Evolutionary conservation across 169 alveolate genomes (phyloP).

Genomic region (Plasmodium relictum): DNA sequence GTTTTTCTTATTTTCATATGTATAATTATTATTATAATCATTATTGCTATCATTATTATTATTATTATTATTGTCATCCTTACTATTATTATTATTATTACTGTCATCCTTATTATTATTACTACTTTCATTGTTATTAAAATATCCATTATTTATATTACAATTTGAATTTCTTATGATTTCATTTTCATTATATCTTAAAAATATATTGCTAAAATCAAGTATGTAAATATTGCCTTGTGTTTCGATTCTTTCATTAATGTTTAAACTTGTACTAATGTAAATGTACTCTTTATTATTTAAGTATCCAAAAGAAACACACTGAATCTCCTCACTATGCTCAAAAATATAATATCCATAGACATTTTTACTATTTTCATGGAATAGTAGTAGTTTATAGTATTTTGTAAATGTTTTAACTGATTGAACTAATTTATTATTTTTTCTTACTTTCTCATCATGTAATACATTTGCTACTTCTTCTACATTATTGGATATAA

Average conservation of each 20-base stretch:
- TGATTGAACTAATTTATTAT: conserved; percentile 18
- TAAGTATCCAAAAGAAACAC: conserved; percentile 40
- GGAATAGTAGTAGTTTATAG: conserved; percentile 28
- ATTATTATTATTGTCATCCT: neutral
- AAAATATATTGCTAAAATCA: conserved; percentile 29
- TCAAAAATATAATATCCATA: conserved; percentile 63
- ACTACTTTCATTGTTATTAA: neutral
- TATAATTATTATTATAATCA: neutral
- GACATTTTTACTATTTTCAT: conserved; percentile 25
- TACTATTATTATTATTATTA: neutral
- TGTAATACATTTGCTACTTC: neutral
- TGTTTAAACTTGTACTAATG: conserved; percentile 37
- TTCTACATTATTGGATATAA: conserved; percentile 2
- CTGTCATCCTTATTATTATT: neutral
- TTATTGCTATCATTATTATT: neutral
- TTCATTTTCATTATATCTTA: neutral
- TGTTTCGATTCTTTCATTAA: conserved; percentile 46
- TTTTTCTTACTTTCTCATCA: conserved; percentile 15
- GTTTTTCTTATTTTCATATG: neutral
- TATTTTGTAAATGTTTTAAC: conserved; percentile 42
- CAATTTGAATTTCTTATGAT: neutral
- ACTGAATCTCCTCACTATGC: conserved; percentile 50
- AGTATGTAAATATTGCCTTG: conserved; percentile 62
- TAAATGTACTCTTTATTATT: conserved; percentile 38
- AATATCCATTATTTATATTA: neutral